These are phyloP conservation scores for Cyanophora paradoxa DNA, from an alignment of 78 protist species.

Conservation along the genomic window DNA sequence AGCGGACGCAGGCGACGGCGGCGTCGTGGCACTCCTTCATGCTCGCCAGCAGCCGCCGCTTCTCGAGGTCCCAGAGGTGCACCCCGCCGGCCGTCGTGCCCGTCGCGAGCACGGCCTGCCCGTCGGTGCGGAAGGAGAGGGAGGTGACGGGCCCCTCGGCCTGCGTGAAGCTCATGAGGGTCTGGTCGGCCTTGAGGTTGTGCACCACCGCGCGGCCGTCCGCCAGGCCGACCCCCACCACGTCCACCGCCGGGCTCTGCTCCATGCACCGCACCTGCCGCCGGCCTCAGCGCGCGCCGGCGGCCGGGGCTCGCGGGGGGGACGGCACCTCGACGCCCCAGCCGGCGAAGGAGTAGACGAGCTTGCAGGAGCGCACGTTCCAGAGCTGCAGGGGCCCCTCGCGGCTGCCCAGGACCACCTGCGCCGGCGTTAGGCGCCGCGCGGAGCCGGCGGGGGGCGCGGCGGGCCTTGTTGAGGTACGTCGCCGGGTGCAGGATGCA, in stretches of 20 bases:
- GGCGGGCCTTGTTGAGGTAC: slow-evolving; percentile 68
- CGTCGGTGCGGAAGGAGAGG: slow-evolving; percentile 51
- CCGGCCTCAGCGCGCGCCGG: too few relatives aligned
- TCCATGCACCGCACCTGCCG: too few relatives aligned
- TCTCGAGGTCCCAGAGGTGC: slow-evolving; percentile 50
- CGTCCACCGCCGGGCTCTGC: slow-evolving; percentile 64
- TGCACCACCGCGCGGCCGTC: slow-evolving; percentile 50
- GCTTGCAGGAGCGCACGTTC: slow-evolving; percentile 40
- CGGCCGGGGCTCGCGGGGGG: neutral
- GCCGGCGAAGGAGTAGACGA: slow-evolving; percentile 27
- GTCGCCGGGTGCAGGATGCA: slow-evolving; percentile 47
- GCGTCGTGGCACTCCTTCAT: neutral
- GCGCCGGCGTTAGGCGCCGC: too few relatives aligned
- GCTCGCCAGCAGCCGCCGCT: slow-evolving; percentile 10
- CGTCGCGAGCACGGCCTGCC: slow-evolving; percentile 36
- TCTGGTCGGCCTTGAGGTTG: slow-evolving; percentile 40
- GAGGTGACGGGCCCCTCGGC: slow-evolving; percentile 30
- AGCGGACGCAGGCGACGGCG: neutral
- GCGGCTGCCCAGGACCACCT: slow-evolving; percentile 46
- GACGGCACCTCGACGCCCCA: neutral
- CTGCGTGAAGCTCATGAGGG: slow-evolving; percentile 30
- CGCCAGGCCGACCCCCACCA: slow-evolving; percentile 58
- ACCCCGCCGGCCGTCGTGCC: slow-evolving; percentile 21
- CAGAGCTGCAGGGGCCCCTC: slow-evolving; percentile 42
- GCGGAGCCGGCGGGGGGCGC: too few relatives aligned